Percentiles rank a stretch among this genome's conserved stretches.
phyloP scores from a whole-genome alignment of 2,329 filamentous ascomycete genomes.

The Calonectria pteridis region DNA sequence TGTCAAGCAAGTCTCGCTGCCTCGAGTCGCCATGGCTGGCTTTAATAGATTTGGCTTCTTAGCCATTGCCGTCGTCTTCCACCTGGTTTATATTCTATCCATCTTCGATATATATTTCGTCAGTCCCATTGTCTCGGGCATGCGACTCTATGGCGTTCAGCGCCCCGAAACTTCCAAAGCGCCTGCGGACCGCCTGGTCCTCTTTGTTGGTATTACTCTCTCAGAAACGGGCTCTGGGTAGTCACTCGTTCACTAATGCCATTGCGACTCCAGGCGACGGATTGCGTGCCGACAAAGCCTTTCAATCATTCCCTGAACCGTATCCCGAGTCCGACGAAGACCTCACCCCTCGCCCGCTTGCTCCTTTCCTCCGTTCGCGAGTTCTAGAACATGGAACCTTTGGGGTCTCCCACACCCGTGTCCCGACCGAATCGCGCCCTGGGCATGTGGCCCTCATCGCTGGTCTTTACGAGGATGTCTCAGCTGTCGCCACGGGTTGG shows the following conservation, averaged over 20 bases:
- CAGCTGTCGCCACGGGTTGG: slow-evolving; percentile 96
- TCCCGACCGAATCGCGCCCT: slow-evolving; percentile 95
- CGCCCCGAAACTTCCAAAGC: slow-evolving; percentile 70
- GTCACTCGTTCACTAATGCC: slow-evolving; percentile 24
- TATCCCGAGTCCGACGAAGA: slow-evolving; percentile 76
- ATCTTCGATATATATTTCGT: slow-evolving; percentile 99
- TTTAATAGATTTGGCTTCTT: slow-evolving; percentile 83
- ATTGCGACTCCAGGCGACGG: slow-evolving; percentile 75
- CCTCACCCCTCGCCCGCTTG: slow-evolving; percentile 81
- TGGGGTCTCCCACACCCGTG: slow-evolving; percentile 95
- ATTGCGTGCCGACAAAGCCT: slow-evolving; percentile 96
- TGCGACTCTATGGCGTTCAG: slow-evolving; percentile 83
- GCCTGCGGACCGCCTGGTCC: slow-evolving; percentile 89
- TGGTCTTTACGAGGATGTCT: slow-evolving; percentile 97
- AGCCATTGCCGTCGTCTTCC: slow-evolving; percentile 90
- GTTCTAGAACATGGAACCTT: slow-evolving; percentile 93
- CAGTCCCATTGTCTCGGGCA: slow-evolving; percentile 95
- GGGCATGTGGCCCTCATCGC: slow-evolving; percentile 98
- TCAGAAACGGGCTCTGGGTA: background rate
- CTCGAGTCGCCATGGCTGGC: slow-evolving; percentile 61
- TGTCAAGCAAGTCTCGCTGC: background rate
- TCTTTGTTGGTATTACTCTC: slow-evolving; percentile 83
- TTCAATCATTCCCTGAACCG: slow-evolving; percentile 92
- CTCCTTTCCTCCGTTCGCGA: slow-evolving; percentile 90
- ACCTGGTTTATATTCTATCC: slow-evolving; percentile 92